Conservation (phyloP, 768 basidiomycete genomes). For the Suillus subluteus region DNA sequence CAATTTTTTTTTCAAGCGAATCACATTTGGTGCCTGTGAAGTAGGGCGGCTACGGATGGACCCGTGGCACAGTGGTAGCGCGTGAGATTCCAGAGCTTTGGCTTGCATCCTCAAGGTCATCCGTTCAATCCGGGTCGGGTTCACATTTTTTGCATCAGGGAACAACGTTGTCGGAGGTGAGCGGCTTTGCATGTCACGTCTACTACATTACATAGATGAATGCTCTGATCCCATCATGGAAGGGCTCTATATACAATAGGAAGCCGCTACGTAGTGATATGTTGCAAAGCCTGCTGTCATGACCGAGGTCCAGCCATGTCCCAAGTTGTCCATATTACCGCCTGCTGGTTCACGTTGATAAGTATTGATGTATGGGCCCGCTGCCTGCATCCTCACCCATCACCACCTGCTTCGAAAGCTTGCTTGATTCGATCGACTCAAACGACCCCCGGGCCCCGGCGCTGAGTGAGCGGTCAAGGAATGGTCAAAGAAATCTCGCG, state of each 20-base stretch:
- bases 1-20: not conserved
- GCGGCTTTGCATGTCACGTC: not conserved
- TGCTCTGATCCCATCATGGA: not conserved
- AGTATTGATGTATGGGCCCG: not conserved
- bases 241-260: not conserved
- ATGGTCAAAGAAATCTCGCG: not conserved
- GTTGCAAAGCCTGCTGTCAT: not conserved
- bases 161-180: too few species aligned
- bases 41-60: conserved; percentile 15
- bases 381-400: not conserved
- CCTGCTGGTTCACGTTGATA: too few species aligned
- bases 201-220: not conserved
- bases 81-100: conserved; percentile 41
- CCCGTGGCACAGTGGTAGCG: conserved; percentile 45
- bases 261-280: not conserved
- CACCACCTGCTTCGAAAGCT: not conserved
- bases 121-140: conserved; percentile 51
- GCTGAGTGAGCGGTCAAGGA: not conserved
- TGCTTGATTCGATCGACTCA: not conserved
- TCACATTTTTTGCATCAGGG: conserved; percentile 28
- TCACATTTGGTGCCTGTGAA: not conserved
- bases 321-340: not conserved
- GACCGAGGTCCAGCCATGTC: not conserved
- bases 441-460: not conserved
- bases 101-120: conserved; percentile 44